Percentiles rank a stretch among this genome's conserved stretches.
Conservation (phyloP, 495 filamentous ascomycete genomes). For the Sordaria brevicollis region DNA sequence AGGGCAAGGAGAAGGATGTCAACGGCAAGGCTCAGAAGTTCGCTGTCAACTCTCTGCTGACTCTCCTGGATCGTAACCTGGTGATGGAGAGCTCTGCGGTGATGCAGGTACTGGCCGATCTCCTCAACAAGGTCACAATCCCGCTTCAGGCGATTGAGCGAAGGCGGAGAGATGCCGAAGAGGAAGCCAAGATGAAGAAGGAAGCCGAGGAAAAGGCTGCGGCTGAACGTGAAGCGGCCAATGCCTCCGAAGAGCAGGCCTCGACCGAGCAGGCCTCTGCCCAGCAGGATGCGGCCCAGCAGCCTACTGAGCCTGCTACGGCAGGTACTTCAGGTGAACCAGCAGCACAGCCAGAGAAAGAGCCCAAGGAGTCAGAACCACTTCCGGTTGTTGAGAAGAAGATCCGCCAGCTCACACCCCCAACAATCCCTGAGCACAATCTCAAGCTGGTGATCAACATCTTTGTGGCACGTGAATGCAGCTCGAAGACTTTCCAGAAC, state of each 20-base stretch:
- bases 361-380: slow-evolving; percentile 31
- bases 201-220: slow-evolving; percentile 13
- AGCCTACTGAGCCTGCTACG: background rate
- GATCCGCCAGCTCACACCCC: slow-evolving; percentile 61
- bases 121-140: slow-evolving; percentile 80
- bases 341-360: slow-evolving; percentile 13
- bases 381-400: slow-evolving; percentile 46
- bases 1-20: slow-evolving; percentile 73
- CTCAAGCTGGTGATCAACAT: slow-evolving; percentile 91
- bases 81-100: slow-evolving; percentile 92
- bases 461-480: slow-evolving; percentile 89
- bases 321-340: slow-evolving; percentile 9
- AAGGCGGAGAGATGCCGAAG: slow-evolving; percentile 62
- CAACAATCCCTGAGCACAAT: slow-evolving; percentile 81
- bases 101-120: slow-evolving; percentile 83
- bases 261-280: slow-evolving; percentile 14
- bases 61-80: slow-evolving; percentile 77
- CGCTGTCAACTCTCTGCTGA: slow-evolving; percentile 81
- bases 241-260: slow-evolving; percentile 12
- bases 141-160: slow-evolving; percentile 74
- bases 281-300: slow-evolving; percentile 1
- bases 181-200: slow-evolving; percentile 47
- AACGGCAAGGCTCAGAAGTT: slow-evolving; percentile 72
- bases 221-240: slow-evolving; percentile 11
- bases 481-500: slow-evolving; percentile 91